A percentile compares a stretch with the other conserved stretches of the same genome.
phyloP scores from a whole-genome alignment of 768 basidiomycete species.

The Leccinum ochraceum region DNA sequence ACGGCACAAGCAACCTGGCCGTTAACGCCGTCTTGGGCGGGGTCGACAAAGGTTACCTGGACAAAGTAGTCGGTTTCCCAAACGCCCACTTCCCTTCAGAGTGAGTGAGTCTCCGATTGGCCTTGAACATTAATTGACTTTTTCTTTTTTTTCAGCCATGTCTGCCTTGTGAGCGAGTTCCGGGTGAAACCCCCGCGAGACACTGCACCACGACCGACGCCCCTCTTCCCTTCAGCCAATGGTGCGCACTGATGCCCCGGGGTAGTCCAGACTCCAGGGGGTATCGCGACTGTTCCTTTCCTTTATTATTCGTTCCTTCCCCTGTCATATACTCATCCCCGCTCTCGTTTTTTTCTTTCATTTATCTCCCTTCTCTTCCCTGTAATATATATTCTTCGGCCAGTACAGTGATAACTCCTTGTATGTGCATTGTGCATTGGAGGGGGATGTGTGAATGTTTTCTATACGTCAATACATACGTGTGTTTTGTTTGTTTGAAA shows the following conservation, averaged over 20 bases:
- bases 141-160: constrained; percentile 51
- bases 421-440: constrained; percentile 19
- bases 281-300: constrained; percentile 1
- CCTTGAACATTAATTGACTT: constrained; percentile 3
- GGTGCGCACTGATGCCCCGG: constrained; percentile 31
- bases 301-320: background rate
- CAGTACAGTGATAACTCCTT: constrained; percentile 30
- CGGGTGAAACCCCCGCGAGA: constrained; percentile 75
- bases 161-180: constrained; percentile 73
- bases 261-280: constrained; percentile 2
- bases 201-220: constrained; percentile 36
- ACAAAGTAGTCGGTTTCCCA: constrained; percentile 94
- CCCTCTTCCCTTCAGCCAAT: constrained; percentile 41
- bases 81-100: constrained; percentile 97
- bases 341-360: constrained; percentile 16
- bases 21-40: constrained; percentile 87
- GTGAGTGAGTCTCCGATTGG: constrained; percentile 51
- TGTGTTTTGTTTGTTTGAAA: constrained; percentile 17
- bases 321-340: constrained; percentile 9
- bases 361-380: constrained; percentile 27
- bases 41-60: constrained; percentile 81
- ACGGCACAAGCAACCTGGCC: constrained; percentile 67
- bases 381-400: constrained; percentile 26
- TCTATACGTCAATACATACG: constrained; percentile 23
- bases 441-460: constrained; percentile 11